These are phyloP conservation scores for Pseudisothecium myosuroides DNA, from an alignment of 225 moss, liverwort and hornwort species.

Conservation along the genomic window DNA sequence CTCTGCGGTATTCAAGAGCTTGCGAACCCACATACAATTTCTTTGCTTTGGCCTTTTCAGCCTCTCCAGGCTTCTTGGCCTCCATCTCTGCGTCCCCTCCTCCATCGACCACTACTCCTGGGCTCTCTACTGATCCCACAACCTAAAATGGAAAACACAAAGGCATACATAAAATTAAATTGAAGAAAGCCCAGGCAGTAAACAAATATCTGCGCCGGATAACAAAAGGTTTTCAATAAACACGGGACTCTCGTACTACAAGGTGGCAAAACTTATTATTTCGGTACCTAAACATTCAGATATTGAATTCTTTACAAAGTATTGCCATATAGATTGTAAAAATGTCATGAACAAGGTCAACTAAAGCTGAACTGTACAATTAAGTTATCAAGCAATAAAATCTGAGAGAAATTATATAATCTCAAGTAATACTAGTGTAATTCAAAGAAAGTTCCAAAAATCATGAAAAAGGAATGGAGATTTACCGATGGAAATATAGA, in stretches of 20 bases:
- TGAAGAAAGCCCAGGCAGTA: background rate
- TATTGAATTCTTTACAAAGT: background rate
- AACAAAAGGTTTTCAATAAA: background rate
- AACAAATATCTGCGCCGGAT: background rate
- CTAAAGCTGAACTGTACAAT: background rate
- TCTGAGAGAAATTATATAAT: background rate
- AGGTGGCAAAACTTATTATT: background rate
- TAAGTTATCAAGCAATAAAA: background rate
- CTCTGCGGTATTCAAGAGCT: constrained; percentile 75
- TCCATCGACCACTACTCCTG: constrained; percentile 30
- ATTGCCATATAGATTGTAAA: background rate
- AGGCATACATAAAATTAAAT: background rate
- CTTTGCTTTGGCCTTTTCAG: constrained; percentile 34
- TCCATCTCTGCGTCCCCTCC: constrained; percentile 33
- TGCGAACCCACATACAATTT: constrained; percentile 73
- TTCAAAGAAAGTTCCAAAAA: background rate
- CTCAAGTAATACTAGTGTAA: background rate
- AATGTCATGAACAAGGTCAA: background rate
- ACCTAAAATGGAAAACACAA: constrained; percentile 29
- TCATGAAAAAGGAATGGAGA: background rate
- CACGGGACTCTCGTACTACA: background rate
- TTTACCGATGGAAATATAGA: constrained; percentile 73
- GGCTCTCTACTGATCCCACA: constrained; percentile 56
- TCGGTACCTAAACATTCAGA: background rate
- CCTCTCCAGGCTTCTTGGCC: constrained; percentile 39